Evolutionary conservation across 106 monocot genomes (phyloP), one percentile per base, ranked within the genome.

Genomic region (Acorus gramineus): DNA sequence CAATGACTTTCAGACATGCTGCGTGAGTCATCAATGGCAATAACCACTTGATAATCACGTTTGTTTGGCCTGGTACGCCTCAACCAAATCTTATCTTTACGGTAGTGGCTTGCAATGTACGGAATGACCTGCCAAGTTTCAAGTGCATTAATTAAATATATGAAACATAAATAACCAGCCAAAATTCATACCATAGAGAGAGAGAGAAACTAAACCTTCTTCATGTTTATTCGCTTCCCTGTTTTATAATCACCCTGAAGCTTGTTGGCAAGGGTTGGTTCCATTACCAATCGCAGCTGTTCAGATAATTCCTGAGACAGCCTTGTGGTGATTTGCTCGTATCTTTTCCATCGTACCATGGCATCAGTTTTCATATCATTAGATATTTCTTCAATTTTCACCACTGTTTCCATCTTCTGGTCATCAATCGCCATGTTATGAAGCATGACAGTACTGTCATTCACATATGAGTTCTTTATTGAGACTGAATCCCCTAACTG

Each of bases 181-280:
- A 49, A 57, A 65, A 8, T 11, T 51, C 11, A 7, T 3, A 75
- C 14, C 42, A 42, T 11, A 62, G 5, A 10, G 54, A 7, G 5
- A 7, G 44, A 53, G 6, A 11, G 12, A 71, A 55, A 49, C 28
- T 12, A 0, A 54, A 89, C 93, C 89, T 94, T 94, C 62, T 90
- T 95, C 95, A 95, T 95, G 69, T 90, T 95, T 68, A 95, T 95
- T 59, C 90, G 69, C 60, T 95, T 95, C 60, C 95, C 95, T 67
- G 95, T 90, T 65, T 75, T 84, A 52, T 95, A 95, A 70, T 95
- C 95, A 61, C 95, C 95, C 71, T 95, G 84, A 65, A 95, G 95
- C 65, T 85, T 95, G 74, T 85, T 95, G 10, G 95, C 95, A 5
- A 95, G 63, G 57, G 86, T 90, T 7, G 95, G 95, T 66, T 95